Conservation (phyloP, 2,329 filamentous ascomycete species). For the Cercospora beticola region DNA sequence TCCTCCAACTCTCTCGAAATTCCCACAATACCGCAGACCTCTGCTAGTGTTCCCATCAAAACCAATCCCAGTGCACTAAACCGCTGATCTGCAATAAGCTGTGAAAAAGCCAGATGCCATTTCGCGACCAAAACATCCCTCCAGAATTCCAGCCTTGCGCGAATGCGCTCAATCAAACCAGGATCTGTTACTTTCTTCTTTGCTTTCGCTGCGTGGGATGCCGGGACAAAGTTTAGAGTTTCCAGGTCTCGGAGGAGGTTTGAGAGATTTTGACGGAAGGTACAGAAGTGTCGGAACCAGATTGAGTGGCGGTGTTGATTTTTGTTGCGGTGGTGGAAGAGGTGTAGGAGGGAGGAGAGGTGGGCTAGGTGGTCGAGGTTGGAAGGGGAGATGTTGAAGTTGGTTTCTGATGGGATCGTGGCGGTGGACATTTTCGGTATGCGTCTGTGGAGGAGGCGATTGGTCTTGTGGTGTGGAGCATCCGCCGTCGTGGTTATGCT, state of each 20-base stretch:
- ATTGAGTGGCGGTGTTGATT: constrained; percentile 81
- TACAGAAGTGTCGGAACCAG: constrained; percentile 77
- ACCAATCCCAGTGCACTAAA: constrained; percentile 49
- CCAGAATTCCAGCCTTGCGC: constrained; percentile 41
- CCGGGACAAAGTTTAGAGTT: constrained; percentile 27
- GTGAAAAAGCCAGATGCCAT: constrained; percentile 43
- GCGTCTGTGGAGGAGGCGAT: not conserved
- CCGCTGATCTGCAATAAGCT: constrained; percentile 46
- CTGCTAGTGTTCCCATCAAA: constrained; percentile 44
- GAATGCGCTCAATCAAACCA: constrained; percentile 22
- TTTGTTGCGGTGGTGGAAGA: constrained; percentile 78
- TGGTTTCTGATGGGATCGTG: not conserved
- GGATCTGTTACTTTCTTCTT: constrained; percentile 31
- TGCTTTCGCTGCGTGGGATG: constrained; percentile 33
- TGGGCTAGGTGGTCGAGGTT: constrained; percentile 10
- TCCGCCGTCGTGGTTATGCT: not conserved
- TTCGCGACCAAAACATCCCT: constrained; percentile 38
- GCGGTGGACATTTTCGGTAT: not conserved
- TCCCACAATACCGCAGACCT: constrained; percentile 43
- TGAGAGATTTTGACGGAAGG: constrained; percentile 66
- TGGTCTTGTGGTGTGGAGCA: not conserved
- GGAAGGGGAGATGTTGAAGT: constrained; percentile 10
- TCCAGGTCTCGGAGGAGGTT: constrained; percentile 49
- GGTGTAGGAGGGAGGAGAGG: constrained; percentile 61
- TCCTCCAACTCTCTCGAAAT: constrained; percentile 46